A percentile compares a stretch with the other conserved stretches of the same genome.
These are phyloP conservation scores for Paramecium octaurelia DNA, from an alignment of 73 alveolate species.

Conservation along the genomic window DNA sequence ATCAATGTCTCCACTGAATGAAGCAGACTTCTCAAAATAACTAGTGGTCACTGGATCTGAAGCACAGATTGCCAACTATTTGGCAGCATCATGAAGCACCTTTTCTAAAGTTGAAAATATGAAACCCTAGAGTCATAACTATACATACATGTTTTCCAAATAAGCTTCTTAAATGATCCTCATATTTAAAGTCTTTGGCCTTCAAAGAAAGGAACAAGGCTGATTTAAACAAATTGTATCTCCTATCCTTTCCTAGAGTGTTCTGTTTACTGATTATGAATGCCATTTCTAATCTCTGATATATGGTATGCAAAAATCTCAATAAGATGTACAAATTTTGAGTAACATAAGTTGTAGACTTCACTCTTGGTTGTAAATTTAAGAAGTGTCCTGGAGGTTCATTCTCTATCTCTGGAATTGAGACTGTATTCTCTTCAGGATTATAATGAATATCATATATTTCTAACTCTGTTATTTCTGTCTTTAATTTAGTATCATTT, in stretches of 20 bases:
- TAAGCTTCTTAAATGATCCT: conserved; percentile 40
- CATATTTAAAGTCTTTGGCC: conserved; percentile 40
- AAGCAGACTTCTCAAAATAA: neutral
- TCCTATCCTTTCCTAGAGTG: neutral
- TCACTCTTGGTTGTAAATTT: neutral
- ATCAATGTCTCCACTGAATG: neutral
- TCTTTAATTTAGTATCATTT: neutral
- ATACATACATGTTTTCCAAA: conserved; percentile 18
- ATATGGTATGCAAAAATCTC: conserved; percentile 19
- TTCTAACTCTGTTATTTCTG: neutral
- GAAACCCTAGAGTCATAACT: neutral
- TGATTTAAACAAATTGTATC: conserved; percentile 34
- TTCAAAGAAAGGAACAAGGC: neutral
- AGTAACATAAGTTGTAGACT: neutral
- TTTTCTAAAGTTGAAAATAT: conserved; percentile 33
- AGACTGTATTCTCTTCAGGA: conserved; percentile 5
- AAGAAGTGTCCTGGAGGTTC: neutral
- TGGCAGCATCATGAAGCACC: conserved; percentile 44
- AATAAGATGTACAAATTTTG: neutral
- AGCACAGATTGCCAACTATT: neutral
- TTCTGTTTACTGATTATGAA: neutral
- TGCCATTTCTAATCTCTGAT: conserved; percentile 29
- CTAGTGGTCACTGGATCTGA: neutral
- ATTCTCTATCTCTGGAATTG: neutral
- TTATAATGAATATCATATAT: conserved; percentile 14